Evolutionary conservation across 116 monocot genomes (phyloP).

Genomic region (Zostera marina): DNA sequence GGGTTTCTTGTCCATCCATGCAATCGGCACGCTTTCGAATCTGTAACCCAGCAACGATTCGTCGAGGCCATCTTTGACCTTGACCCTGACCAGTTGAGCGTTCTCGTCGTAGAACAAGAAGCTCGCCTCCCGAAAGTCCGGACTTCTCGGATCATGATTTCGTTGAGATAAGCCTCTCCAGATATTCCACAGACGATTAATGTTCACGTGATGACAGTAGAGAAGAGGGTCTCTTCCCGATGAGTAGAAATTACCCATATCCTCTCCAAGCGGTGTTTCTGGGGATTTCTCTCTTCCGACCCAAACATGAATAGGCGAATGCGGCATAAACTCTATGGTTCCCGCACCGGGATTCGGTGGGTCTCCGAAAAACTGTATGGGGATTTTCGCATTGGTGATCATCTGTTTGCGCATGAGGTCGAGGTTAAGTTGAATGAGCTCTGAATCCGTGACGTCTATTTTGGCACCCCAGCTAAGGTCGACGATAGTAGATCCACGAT

Average conservation of each 20-base stretch:
- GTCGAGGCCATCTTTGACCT: slow-evolving; percentile 10
- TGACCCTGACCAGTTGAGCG: slow-evolving; percentile 10
- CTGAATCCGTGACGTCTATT: not conserved
- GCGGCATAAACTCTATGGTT: slow-evolving; percentile 15
- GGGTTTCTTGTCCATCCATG: slow-evolving; percentile 1
- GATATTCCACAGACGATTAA: slow-evolving; percentile 22
- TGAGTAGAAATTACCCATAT: slow-evolving; percentile 34
- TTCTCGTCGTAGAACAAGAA: slow-evolving; percentile 34
- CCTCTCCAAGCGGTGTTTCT: not conserved
- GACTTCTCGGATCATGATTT: slow-evolving; percentile 4
- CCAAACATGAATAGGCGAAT: slow-evolving; percentile 14
- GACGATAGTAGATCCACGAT: slow-evolving; percentile 8
- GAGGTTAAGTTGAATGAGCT: slow-evolving; percentile 17
- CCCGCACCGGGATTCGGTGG: slow-evolving; percentile 7
- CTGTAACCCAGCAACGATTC: slow-evolving; percentile 3
- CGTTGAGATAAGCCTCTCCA: slow-evolving; percentile 7
- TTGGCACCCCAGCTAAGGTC: slow-evolving; percentile 4
- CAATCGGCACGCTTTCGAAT: slow-evolving; percentile 1
- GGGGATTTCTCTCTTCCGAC: slow-evolving; percentile 7
- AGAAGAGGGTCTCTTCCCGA: slow-evolving; percentile 35
- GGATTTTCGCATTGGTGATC: slow-evolving; percentile 5
- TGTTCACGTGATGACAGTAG: slow-evolving; percentile 29
- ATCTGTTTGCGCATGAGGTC: slow-evolving; percentile 20
- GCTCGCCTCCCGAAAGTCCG: slow-evolving; percentile 10
- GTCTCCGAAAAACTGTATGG: slow-evolving; percentile 20